A percentile compares a stretch with the other conserved stretches of the same genome.
These are phyloP conservation scores for Ascobolus immersus DNA, from an alignment of 495 filamentous ascomycete genomes.

Conservation along the genomic window DNA sequence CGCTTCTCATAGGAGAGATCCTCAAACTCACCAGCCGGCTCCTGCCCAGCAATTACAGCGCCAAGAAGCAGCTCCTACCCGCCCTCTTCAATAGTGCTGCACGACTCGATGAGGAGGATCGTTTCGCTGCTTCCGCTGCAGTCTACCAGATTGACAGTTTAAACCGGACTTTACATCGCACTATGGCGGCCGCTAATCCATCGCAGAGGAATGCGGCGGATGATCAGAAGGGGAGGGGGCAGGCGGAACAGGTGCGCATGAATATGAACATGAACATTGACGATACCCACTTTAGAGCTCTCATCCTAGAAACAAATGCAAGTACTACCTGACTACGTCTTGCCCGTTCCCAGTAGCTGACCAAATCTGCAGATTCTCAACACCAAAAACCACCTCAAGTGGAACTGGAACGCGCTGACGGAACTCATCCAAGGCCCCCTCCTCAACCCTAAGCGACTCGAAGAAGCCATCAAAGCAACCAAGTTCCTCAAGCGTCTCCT, in stretches of 20 bases:
- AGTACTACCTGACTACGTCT: neutral
- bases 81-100: slow-evolving; percentile 53
- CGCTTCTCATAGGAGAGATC: slow-evolving; percentile 68
- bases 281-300: slow-evolving; percentile 60
- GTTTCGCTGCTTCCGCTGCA: slow-evolving; percentile 55
- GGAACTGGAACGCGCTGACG: slow-evolving; percentile 86
- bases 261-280: slow-evolving; percentile 53
- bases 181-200: slow-evolving; percentile 18
- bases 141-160: slow-evolving; percentile 96
- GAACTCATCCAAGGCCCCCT: slow-evolving; percentile 81
- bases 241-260: slow-evolving; percentile 41
- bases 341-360: neutral
- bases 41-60: slow-evolving; percentile 53
- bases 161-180: slow-evolving; percentile 75
- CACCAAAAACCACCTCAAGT: slow-evolving; percentile 68
- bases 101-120: slow-evolving; percentile 39
- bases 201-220: slow-evolving; percentile 18
- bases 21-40: slow-evolving; percentile 67
- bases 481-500: slow-evolving; percentile 88
- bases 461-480: slow-evolving; percentile 80
- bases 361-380: slow-evolving; percentile 36
- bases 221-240: slow-evolving; percentile 16
- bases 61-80: slow-evolving; percentile 59
- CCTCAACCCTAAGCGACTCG: slow-evolving; percentile 69
- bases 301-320: slow-evolving; percentile 49